Conservation (phyloP, 2,329 filamentous ascomycete genomes). For the Monilinia vaccinii-corymbosi region DNA sequence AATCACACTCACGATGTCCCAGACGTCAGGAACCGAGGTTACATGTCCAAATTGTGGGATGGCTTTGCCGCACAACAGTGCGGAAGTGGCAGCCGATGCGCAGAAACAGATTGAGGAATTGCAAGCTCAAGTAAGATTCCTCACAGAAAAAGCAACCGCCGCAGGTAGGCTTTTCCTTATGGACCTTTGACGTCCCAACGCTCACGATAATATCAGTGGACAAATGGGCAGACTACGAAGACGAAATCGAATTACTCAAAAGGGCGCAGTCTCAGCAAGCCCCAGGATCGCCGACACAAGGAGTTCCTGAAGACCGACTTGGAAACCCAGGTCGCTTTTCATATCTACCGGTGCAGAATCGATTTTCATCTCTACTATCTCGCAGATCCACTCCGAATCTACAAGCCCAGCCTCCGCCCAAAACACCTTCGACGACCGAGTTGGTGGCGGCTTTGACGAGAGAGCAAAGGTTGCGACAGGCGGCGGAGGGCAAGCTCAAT, state of each 20-base stretch:
- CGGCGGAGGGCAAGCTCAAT: slow-evolving; percentile 59
- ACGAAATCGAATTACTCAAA: slow-evolving; percentile 58
- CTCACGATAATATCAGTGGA: slow-evolving; percentile 36
- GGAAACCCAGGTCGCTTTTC: slow-evolving; percentile 22
- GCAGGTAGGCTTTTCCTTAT: slow-evolving; percentile 36
- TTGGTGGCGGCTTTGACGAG: slow-evolving; percentile 55
- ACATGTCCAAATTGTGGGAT: slow-evolving; percentile 29
- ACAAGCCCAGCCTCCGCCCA: slow-evolving; percentile 16
- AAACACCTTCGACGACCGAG: slow-evolving; percentile 32
- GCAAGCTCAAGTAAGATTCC: slow-evolving; percentile 58
- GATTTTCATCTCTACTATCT: slow-evolving; percentile 38
- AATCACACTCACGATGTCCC: slow-evolving; percentile 26
- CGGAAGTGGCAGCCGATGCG: slow-evolving; percentile 31
- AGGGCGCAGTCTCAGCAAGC: slow-evolving; percentile 26
- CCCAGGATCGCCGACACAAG: slow-evolving; percentile 9
- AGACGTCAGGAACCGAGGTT: slow-evolving; percentile 10
- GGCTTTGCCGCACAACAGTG: slow-evolving; percentile 18
- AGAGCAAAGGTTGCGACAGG: slow-evolving; percentile 57
- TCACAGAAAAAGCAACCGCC: slow-evolving; percentile 63
- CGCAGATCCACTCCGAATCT: slow-evolving; percentile 40
- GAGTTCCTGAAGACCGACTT: slow-evolving; percentile 28
- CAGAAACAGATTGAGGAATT: slow-evolving; percentile 58
- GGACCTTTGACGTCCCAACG: neutral
- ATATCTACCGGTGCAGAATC: slow-evolving; percentile 27
- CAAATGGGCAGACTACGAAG: slow-evolving; percentile 71